Evolutionary conservation across 169 alveolate genomes (phyloP).

Genomic region (Perkinsus chesapeaki): DNA sequence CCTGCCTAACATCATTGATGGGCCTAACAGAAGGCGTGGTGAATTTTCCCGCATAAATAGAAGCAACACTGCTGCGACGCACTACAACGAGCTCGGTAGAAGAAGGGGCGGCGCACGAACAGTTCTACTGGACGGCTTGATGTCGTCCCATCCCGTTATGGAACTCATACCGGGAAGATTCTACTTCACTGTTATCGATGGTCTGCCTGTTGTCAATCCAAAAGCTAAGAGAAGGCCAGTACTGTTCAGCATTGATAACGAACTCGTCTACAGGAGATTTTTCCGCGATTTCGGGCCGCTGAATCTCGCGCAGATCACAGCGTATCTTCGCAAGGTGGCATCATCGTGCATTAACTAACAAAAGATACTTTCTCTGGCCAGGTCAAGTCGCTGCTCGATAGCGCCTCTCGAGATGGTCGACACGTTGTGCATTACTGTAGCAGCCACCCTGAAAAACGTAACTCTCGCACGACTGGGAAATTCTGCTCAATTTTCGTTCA

Average conservation of each 20-base stretch:
- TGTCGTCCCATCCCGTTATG: not conserved
- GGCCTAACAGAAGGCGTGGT: not conserved
- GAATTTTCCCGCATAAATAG: not conserved
- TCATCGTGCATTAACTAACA: not conserved
- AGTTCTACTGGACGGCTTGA: not conserved
- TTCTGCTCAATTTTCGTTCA: not conserved
- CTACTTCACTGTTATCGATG: not conserved
- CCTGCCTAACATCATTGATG: too few relatives aligned
- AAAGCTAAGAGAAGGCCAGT: not conserved
- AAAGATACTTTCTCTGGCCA: not conserved
- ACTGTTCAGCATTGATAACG: not conserved
- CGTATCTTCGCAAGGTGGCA: not conserved
- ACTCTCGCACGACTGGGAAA: not conserved
- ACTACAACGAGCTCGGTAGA: not conserved
- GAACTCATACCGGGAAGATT: not conserved
- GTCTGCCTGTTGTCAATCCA: not conserved
- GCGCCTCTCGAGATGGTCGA: slow-evolving; percentile 26
- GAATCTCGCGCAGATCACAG: slow-evolving; percentile 47
- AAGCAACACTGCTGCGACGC: too few relatives aligned
- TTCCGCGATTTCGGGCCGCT: slow-evolving; percentile 89
- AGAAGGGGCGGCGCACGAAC: not conserved
- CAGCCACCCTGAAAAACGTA: slow-evolving; percentile 12
- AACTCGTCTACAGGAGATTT: slow-evolving; percentile 79
- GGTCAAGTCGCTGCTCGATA: not conserved
- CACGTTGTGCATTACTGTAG: slow-evolving; percentile 18